Conservation (phyloP, 306 rosid genomes). For the Sicyos baderoa region DNA sequence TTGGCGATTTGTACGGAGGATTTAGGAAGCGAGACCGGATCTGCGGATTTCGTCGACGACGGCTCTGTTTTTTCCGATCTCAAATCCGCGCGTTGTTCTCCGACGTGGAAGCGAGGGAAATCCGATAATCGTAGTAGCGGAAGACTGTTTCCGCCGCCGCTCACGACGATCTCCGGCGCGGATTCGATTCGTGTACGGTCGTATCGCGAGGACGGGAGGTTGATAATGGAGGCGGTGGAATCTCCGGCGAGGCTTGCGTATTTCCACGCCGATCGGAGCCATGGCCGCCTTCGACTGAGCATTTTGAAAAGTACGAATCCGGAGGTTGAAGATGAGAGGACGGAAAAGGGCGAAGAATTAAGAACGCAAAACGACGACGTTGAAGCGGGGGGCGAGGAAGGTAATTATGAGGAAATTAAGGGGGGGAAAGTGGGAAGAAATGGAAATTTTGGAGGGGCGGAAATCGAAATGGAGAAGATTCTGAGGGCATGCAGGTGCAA, state of each 20-base stretch:
- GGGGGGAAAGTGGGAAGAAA: constrained; percentile 9
- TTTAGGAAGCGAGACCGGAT: constrained; percentile 77
- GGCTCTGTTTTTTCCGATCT: constrained; percentile 30
- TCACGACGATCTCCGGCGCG: constrained; percentile 73
- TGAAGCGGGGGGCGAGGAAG: background rate
- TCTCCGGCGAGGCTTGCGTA: constrained; percentile 35
- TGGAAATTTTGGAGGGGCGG: constrained; percentile 21
- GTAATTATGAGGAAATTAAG: background rate
- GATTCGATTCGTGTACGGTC: constrained; percentile 53
- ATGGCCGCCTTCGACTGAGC: constrained; percentile 82
- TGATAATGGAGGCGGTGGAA: constrained; percentile 56
- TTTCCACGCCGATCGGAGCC: constrained; percentile 61
- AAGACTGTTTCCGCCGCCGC: constrained; percentile 69
- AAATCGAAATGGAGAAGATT: constrained; percentile 36
- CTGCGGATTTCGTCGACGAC: constrained; percentile 33
- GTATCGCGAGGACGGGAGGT: constrained; percentile 69
- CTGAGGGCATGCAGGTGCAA: constrained; percentile 48
- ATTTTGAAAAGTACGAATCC: constrained; percentile 27
- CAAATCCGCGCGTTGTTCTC: constrained; percentile 18
- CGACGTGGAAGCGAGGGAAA: constrained; percentile 33
- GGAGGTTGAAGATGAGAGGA: constrained; percentile 21
- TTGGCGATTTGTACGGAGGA: constrained; percentile 73
- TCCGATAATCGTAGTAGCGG: constrained; percentile 15
- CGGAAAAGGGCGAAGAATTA: background rate
- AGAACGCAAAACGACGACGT: background rate